Evolutionary conservation across 2,329 filamentous ascomycete genomes (phyloP).

Genomic region (Ophiobolus disseminans): DNA sequence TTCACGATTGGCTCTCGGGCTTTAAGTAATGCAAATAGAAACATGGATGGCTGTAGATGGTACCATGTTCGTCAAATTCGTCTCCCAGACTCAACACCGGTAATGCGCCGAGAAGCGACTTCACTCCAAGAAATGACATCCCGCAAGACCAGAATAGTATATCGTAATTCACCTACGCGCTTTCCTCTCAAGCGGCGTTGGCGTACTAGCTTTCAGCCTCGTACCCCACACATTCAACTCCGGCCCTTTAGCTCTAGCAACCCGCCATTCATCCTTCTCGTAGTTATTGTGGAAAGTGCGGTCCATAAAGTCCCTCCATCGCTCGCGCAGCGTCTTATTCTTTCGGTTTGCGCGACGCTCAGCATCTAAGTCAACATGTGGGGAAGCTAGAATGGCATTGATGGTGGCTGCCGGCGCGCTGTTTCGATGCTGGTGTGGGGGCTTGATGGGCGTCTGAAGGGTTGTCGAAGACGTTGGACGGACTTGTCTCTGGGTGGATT

Average conservation of each 20-base stretch:
- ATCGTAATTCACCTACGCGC: background rate
- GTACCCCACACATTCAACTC: slow-evolving; percentile 15
- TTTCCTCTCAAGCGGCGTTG: background rate
- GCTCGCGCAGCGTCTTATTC: slow-evolving; percentile 11
- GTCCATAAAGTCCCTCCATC: slow-evolving; percentile 15
- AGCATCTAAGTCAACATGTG: slow-evolving; percentile 9
- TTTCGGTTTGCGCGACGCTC: slow-evolving; percentile 12
- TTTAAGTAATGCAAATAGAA: too few relatives aligned
- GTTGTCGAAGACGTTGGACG: background rate
- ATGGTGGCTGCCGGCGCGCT: slow-evolving; percentile 8
- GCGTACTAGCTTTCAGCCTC: background rate
- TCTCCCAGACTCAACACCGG: too few relatives aligned
- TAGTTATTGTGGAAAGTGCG: slow-evolving; percentile 4
- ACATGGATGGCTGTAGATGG: too few relatives aligned
- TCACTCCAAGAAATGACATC: too few relatives aligned
- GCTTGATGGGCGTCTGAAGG: background rate
- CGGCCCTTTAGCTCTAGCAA: background rate
- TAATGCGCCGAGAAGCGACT: too few relatives aligned
- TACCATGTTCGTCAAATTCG: too few relatives aligned
- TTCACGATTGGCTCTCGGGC: too few relatives aligned
- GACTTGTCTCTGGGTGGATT: too few relatives aligned
- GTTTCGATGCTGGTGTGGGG: slow-evolving; percentile 1
- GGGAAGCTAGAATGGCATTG: slow-evolving; percentile 11
- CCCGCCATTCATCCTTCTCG: background rate
- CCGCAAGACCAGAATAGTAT: too few relatives aligned